Evolutionary conservation across 805 yeast genomes (phyloP).

Genomic region (Jamesozyma spencerorum): DNA sequence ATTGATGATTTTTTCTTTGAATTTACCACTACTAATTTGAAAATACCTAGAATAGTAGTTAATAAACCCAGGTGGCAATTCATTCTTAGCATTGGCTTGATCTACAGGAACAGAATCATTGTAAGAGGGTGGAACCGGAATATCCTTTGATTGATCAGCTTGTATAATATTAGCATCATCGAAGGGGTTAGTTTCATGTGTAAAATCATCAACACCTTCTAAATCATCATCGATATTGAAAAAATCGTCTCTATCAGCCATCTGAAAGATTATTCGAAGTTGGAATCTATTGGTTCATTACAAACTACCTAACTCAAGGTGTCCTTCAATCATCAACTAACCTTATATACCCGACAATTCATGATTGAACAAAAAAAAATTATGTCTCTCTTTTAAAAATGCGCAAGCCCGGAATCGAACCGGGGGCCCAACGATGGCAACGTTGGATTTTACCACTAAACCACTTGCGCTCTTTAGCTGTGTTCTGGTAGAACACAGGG

Average conservation of each 20-base stretch:
- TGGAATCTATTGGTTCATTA: not conserved
- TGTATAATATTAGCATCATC: constrained; percentile 5
- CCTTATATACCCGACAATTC: no score
- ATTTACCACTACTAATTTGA: constrained; percentile 12
- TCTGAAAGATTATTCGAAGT: not conserved
- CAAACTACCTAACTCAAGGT: not conserved
- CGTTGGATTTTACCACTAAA: constrained; percentile 10
- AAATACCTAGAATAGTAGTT: constrained; percentile 22
- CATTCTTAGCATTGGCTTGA: not conserved
- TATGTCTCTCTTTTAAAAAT: no score
- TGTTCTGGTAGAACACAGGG: no score
- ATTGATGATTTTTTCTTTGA: constrained; percentile 9
- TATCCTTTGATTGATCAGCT: not conserved
- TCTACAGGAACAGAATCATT: constrained; percentile 3
- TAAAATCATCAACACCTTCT: constrained; percentile 24
- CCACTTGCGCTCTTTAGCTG: constrained; percentile 8
- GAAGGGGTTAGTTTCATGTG: constrained; percentile 17
- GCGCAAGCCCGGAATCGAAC: constrained; percentile 12
- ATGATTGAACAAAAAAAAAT: not conserved
- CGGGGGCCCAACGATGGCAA: constrained; percentile 12
- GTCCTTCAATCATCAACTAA: no score
- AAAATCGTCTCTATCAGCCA: not conserved
- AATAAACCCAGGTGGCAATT: constrained; percentile 18
- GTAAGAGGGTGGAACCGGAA: constrained; percentile 7
- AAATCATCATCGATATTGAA: constrained; percentile 18